Evolutionary conservation across 2,329 filamentous ascomycete species (phyloP), one percentile per base, ranked within the genome.

Genomic region (Trichoderma harzianum): DNA sequence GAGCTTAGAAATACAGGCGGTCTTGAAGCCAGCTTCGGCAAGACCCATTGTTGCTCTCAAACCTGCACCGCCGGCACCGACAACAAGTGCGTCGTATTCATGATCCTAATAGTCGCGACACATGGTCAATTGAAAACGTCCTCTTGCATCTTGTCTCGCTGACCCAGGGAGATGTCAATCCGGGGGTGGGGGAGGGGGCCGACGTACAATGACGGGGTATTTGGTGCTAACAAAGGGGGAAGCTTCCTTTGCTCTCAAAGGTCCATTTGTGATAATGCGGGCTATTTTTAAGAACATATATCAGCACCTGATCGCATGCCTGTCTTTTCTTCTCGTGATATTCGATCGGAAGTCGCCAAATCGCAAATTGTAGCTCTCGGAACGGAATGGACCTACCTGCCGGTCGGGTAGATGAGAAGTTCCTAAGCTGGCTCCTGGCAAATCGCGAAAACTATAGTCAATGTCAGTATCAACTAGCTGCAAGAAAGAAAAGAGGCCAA

Each of bases 71-170:
- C 93, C 93, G 74, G 93, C 93, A 78, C 93, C 93, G 76, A 96
- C 94, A 73, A 99, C 96, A 78, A 99, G 88, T 74, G 95, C 95
- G 92, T 98, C 96, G 85, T 98, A 98, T 85, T 98, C 94, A 85
- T 99, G 96, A 83, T 98, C 96, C 90, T 94, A 74, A 64, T 18
- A 28, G 39, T 89, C 68, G 63, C 12, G 39, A 60, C 34, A 72
- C 68, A 74, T 71, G 61, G 76, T 78, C 75, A 76, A 75, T 76
- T 74, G 74, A 74, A n/a, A 63, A 21, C 26, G 97, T 94, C 89
- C 14, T 47, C 93, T 73, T 90, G 70, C 57, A 74, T n/a, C 55
- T 53, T 26, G n/a, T 24, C 24, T 30, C 12, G 57, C 51, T 39
- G 28, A 24, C 57, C 55, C n/a, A 28, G 26, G 74, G 74, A 74